Conservation (phyloP, 176 grass and related monocot species). For the Pontederia paniculata region DNA sequence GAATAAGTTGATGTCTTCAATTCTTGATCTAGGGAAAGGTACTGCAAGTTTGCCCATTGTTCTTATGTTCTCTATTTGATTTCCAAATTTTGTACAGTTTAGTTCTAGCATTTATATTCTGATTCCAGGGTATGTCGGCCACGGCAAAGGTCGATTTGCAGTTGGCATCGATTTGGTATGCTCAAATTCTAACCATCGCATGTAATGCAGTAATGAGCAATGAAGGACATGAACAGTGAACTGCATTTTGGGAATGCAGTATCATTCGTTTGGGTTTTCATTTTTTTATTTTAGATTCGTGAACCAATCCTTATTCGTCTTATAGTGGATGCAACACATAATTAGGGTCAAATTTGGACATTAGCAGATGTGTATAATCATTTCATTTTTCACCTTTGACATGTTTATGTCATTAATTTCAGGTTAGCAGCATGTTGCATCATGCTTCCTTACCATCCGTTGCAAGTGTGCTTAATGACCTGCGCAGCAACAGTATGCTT, state of each 20-base stretch:
- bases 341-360: too few relatives aligned
- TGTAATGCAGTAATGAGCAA: neutral
- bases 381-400: neutral
- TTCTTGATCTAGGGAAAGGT: constrained; percentile 58
- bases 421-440: constrained; percentile 73
- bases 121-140: constrained; percentile 44
- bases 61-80: constrained; percentile 10
- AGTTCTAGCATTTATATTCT: constrained; percentile 2
- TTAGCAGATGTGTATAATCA: neutral
- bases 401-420: constrained; percentile 23
- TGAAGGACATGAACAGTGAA: neutral
- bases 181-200: constrained; percentile 8
- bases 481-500: constrained; percentile 64
- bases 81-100: neutral
- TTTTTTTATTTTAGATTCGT: too few relatives aligned
- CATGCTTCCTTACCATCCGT: constrained; percentile 56
- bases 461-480: constrained; percentile 57
- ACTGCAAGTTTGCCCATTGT: neutral
- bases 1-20: constrained; percentile 35
- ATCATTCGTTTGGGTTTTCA: too few relatives aligned
- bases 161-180: constrained; percentile 71
- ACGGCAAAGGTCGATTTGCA: constrained; percentile 43
- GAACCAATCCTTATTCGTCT: constrained; percentile 6
- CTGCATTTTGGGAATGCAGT: too few relatives aligned
- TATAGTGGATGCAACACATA: neutral